Percentiles rank a stretch among this genome's conserved stretches.
phyloP scores from a whole-genome alignment of 2,329 filamentous ascomycete genomes.

The Xylariales sp. region DNA sequence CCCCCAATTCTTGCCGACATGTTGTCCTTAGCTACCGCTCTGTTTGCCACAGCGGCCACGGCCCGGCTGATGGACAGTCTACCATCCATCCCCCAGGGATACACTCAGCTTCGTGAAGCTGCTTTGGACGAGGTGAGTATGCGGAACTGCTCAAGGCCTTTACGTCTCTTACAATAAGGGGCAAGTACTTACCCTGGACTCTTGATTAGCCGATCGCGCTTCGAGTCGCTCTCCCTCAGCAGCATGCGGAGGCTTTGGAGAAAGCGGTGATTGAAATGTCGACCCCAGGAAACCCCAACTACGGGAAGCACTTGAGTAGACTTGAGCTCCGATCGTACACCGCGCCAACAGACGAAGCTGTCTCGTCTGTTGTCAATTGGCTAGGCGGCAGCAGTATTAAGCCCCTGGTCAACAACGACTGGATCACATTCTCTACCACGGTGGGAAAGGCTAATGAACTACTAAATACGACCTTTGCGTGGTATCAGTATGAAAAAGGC shows the following conservation, averaged over 20 bases:
- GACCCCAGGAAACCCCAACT: constrained; percentile 58
- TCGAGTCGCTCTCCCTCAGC: constrained; percentile 44
- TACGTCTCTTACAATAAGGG: too few species aligned
- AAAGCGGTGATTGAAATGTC: constrained; percentile 61
- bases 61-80: constrained; percentile 48
- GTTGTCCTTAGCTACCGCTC: constrained; percentile 40
- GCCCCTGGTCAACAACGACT: constrained; percentile 53
- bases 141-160: too few species aligned
- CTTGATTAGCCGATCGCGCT: constrained; percentile 38
- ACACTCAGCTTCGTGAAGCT: constrained; percentile 44
- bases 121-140: constrained; percentile 36
- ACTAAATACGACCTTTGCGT: constrained; percentile 59
- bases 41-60: constrained; percentile 47
- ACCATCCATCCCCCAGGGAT: constrained; percentile 45
- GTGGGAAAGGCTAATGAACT: constrained; percentile 57
- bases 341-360: constrained; percentile 55
- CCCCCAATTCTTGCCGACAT: constrained; percentile 37
- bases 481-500: constrained; percentile 56
- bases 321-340: constrained; percentile 63
- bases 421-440: constrained; percentile 57
- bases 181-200: too few species aligned
- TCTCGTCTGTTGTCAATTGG: constrained; percentile 58
- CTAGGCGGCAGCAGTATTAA: constrained; percentile 55
- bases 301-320: constrained; percentile 62
- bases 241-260: constrained; percentile 53